Percentiles rank a stretch among this genome's conserved stretches.
Conservation (phyloP, 73 alveolate genomes). For the Durusdinium trenchii region DNA sequence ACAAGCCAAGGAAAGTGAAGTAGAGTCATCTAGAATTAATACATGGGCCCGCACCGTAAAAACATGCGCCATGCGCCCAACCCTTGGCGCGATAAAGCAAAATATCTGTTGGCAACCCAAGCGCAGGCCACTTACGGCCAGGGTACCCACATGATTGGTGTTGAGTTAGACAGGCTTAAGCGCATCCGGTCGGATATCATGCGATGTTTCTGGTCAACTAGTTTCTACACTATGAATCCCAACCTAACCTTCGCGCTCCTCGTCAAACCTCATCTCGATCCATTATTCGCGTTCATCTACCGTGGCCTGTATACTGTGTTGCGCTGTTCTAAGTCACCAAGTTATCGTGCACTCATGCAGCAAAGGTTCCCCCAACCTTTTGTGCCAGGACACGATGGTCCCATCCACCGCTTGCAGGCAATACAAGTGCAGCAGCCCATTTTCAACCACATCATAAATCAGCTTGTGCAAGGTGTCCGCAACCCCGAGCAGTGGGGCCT, state of each 20-base stretch:
- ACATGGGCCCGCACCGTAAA: background rate
- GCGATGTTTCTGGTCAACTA: background rate
- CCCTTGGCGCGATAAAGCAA: background rate
- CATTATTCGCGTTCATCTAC: conserved; percentile 2
- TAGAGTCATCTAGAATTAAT: background rate
- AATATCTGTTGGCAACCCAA: background rate
- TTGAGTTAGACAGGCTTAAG: background rate
- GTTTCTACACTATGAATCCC: background rate
- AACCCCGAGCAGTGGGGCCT: background rate
- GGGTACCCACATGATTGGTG: conserved; percentile 12
- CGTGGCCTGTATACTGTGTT: background rate
- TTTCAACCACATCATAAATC: background rate
- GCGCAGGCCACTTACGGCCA: conserved; percentile 25
- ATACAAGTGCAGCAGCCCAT: background rate
- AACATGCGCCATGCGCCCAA: background rate
- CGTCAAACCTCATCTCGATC: background rate
- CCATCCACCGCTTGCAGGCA: background rate
- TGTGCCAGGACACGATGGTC: background rate
- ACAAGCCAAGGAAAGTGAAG: background rate
- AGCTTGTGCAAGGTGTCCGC: background rate
- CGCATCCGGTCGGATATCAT: background rate
- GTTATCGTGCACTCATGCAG: background rate
- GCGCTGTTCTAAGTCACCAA: background rate
- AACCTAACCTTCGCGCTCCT: background rate
- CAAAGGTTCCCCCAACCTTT: background rate